Percentiles rank a stretch among this genome's conserved stretches.
These are phyloP conservation scores for Brassica incana DNA, from an alignment of 345 rosid species.

Conservation along the genomic window DNA sequence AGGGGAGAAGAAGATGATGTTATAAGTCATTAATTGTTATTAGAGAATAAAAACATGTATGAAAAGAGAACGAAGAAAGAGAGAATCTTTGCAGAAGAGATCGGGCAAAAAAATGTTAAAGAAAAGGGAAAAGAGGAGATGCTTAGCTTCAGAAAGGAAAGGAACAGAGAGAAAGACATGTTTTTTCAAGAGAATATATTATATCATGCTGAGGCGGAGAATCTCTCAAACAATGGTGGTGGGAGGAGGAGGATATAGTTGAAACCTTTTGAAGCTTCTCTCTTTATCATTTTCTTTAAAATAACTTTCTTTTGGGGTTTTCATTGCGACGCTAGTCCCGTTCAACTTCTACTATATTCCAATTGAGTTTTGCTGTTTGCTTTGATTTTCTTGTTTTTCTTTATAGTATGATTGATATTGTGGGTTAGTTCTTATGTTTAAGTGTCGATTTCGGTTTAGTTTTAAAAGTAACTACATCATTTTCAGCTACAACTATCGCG, in stretches of 20 bases:
- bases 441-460: neutral
- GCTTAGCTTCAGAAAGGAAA: constrained; percentile 79
- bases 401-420: neutral
- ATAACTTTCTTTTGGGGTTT: neutral
- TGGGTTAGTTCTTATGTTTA: neutral
- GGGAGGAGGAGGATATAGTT: constrained; percentile 32
- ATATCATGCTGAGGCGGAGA: constrained; percentile 53
- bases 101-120: constrained; percentile 38
- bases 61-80: constrained; percentile 23
- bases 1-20: constrained; percentile 24
- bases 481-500: neutral
- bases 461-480: neutral
- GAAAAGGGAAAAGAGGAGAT: constrained; percentile 54
- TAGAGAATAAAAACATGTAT: constrained; percentile 27
- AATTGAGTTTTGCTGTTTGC: neutral
- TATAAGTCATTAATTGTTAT: constrained; percentile 23
- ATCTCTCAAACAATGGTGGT: constrained; percentile 38
- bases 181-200: constrained; percentile 30
- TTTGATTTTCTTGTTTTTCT: neutral
- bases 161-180: constrained; percentile 44
- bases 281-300: neutral
- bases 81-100: constrained; percentile 52
- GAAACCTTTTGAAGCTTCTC: constrained; percentile 30
- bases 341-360: neutral
- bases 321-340: neutral